Evolutionary conservation across 495 filamentous ascomycete genomes (phyloP), one percentile per base, ranked within the genome.

Genomic region (Extremus antarcticus): DNA sequence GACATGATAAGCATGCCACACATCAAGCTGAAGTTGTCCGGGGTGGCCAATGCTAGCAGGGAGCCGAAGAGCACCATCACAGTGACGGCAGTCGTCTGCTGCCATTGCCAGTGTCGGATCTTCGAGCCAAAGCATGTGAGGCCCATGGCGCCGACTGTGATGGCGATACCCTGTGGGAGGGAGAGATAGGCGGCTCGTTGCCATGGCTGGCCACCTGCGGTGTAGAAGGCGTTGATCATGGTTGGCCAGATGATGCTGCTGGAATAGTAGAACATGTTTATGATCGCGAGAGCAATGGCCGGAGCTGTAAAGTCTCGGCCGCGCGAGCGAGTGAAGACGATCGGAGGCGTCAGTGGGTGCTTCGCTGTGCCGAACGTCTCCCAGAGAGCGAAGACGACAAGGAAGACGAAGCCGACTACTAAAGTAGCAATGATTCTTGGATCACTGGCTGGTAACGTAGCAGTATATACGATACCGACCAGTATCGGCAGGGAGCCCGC

Each of bases 31-130:
- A 63, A 64, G 29, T 58, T 55, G 13, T 53, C 43, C 2, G 64
- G 61, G 10, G 53, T 65, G 11, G 54, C 64, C 20, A 66, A 59
- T 8, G 59, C 67, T 15, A 70, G 49, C 0, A 68, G 58, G 43
- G 20, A 43, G 16, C 65, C 65, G 54, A 67, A 67, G 9, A 67
- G 32, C 4, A 64, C 61, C 65, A 67, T 66, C n/a, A 64, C 58
- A n/a, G 61, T 54, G 9, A 63, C 57, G 20, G 54, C 56, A 35
- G 23, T 65, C 0, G 62, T 63, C 13, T 68, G 51, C 11, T 58
- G 59, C 60, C 57, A 63, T 39, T 66, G 55, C 65, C 67, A 69
- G 43, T 64, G 65, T 17, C 59, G 58, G 29, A 68, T 58, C 20
- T 50, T 53, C 39, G 35, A 60, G 19, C 67, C 66, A 48, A 66